These are phyloP conservation scores for Tympanopsis confertula DNA, from an alignment of 2,329 filamentous ascomycete genomes.

Conservation along the genomic window DNA sequence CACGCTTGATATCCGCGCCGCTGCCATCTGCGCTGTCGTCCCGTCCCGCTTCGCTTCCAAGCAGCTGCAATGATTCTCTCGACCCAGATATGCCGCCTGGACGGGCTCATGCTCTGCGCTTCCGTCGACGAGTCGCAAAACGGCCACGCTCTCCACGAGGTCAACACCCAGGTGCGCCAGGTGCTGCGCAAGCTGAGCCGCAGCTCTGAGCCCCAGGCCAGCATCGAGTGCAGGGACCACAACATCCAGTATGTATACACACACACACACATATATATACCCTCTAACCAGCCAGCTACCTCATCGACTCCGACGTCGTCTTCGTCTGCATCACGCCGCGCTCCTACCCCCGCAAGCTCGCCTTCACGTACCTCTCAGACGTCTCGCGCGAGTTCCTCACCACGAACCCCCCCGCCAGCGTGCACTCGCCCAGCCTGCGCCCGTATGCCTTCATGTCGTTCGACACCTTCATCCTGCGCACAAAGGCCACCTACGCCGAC, in stretches of 20 bases:
- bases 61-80: no score
- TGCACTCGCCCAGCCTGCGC: constrained; percentile 63
- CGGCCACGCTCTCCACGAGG: constrained; percentile 39
- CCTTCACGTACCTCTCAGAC: constrained; percentile 95
- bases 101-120: constrained; percentile 53
- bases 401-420: constrained; percentile 64
- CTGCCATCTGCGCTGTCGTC: no score
- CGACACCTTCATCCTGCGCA: constrained; percentile 89
- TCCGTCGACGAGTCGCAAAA: constrained; percentile 54
- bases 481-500: constrained; percentile 88
- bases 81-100: no score
- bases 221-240: constrained; percentile 51
- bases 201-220: constrained; percentile 52
- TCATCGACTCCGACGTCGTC: constrained; percentile 71
- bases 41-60: no score
- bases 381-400: constrained; percentile 81
- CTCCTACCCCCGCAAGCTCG: constrained; percentile 92
- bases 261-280: constrained; percentile 3
- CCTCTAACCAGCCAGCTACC: constrained; percentile 46
- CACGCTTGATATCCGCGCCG: no score
- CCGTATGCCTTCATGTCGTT: constrained; percentile 98
- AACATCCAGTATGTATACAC: constrained; percentile 54
- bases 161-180: constrained; percentile 51
- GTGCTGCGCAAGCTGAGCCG: constrained; percentile 48
- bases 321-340: constrained; percentile 90